phyloP scores from a whole-genome alignment of 805 yeast species.

The Wickerhamiella qilinensis region DNA sequence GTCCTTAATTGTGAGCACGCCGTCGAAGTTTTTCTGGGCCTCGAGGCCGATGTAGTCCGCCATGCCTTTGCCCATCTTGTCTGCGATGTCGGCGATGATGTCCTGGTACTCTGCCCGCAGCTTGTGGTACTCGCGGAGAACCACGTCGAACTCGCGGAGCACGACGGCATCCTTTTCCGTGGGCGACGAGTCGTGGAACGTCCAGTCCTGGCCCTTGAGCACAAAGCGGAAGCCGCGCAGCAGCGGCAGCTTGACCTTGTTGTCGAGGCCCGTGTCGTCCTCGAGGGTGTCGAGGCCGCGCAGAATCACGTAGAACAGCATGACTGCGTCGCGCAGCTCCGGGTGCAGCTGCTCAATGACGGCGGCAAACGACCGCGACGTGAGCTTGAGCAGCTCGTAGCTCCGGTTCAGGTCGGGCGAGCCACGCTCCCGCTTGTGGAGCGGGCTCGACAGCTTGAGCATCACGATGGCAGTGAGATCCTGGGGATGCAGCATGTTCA shows the following conservation, averaged over 20 bases:
- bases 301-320: conserved; percentile 70
- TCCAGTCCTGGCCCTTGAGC: conserved; percentile 56
- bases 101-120: conserved; percentile 64
- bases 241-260: conserved; percentile 54
- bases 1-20: conserved; percentile 62
- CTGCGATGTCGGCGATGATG: conserved; percentile 60
- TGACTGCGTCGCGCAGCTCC: conserved; percentile 59
- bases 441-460: conserved; percentile 19
- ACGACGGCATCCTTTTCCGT: conserved; percentile 71
- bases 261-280: conserved; percentile 81
- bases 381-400: conserved; percentile 43
- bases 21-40: conserved; percentile 52
- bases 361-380: conserved; percentile 89
- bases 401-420: conserved; percentile 40
- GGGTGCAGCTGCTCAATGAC: conserved; percentile 87
- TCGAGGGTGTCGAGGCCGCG: conserved; percentile 92
- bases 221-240: conserved; percentile 47
- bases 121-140: conserved; percentile 55
- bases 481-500: neutral
- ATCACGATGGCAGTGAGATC: conserved; percentile 3
- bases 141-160: conserved; percentile 56
- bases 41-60: conserved; percentile 77
- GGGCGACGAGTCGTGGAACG: conserved; percentile 52
- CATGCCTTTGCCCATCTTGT: conserved; percentile 95
- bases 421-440: conserved; percentile 32